Base-by-base conservation (phyloP, 164 flowering plant species). In the Cinnamomum micranthum region DNA sequence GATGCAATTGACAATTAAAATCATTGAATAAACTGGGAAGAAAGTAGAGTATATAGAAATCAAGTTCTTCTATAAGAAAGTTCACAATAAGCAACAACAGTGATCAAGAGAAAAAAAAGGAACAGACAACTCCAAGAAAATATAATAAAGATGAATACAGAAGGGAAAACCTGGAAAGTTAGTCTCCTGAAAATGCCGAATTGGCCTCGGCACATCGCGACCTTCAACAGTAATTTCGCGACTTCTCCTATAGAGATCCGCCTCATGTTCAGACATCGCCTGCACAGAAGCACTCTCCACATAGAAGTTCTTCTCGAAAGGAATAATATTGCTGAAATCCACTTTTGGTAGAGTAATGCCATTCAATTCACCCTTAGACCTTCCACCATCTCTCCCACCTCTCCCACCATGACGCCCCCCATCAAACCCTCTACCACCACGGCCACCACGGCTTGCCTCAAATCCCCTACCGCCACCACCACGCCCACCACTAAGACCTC, bases 151-250 rank as follows among this genome's bases (percentile, higher is more conserved):
- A 55, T 55, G 2, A 15, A 55, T 1, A 19, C 20, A 4, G 20
- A 55, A n/a, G 75, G 24, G 1, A 27, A 27, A 86, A 94, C 99
- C 94, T 31, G 99, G 97, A 72, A 92, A 89, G 68, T 79, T 88
- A 1, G 99, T 92, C 79, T 96, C 97, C 2, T 88, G 82, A 77
- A 96, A 96, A 74, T 77, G 70, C 74, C 88, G 79, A 55, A 96
- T 84, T 1, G 98, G 98, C 86, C 80, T 91, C 0, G 99, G 98
- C 17, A 96, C 82, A 81, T 94, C 97, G 19, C 79, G 81, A 2
- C 99, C 98, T 84, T 96, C 90, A 50, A 96, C 92, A 0, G 91
- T 88, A 35, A 96, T 96, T 4, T 94, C 97, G 6, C 95, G 84
- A 59, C 83, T 83, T 6, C 83, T 70, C 24, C 98, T 86, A 76